Percentiles rank a stretch among this genome's conserved stretches.
Conservation (phyloP, 106 monocot genomes). For the Narthecium ossifragum region DNA sequence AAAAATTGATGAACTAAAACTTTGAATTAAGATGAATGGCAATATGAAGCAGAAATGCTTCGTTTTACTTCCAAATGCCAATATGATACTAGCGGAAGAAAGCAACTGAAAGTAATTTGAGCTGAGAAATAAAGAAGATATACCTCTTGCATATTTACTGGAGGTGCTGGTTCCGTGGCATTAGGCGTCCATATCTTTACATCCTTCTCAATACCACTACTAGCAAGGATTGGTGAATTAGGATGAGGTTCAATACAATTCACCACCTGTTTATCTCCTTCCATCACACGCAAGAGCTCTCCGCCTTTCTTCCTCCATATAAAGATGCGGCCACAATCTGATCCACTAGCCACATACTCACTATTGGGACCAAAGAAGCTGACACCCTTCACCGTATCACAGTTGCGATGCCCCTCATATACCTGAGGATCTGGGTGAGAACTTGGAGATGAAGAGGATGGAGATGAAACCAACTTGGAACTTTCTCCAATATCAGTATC, state of each 20-base stretch:
- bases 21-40: no score
- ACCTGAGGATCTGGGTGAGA: slow-evolving; percentile 17
- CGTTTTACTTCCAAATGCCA: no score
- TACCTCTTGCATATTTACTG: slow-evolving; percentile 69
- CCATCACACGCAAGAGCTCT: slow-evolving; percentile 74
- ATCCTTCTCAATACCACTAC: slow-evolving; percentile 80
- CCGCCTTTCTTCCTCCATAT: slow-evolving; percentile 93
- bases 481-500: slow-evolving; percentile 3
- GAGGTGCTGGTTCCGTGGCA: slow-evolving; percentile 42
- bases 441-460: slow-evolving; percentile 4
- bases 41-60: no score
- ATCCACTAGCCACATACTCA: slow-evolving; percentile 93
- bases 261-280: slow-evolving; percentile 75
- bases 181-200: slow-evolving; percentile 92
- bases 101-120: neutral
- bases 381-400: slow-evolving; percentile 81
- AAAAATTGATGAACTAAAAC: no score
- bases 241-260: slow-evolving; percentile 91
- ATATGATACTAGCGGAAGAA: no score
- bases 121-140: neutral
- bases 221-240: slow-evolving; percentile 53
- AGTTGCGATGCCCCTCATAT: slow-evolving; percentile 62
- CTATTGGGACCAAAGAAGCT: slow-evolving; percentile 79
- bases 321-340: slow-evolving; percentile 90
- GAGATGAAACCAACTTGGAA: no score